These are phyloP conservation scores for Drechslera avenae DNA, from an alignment of 2,329 filamentous ascomycete species.

Conservation along the genomic window DNA sequence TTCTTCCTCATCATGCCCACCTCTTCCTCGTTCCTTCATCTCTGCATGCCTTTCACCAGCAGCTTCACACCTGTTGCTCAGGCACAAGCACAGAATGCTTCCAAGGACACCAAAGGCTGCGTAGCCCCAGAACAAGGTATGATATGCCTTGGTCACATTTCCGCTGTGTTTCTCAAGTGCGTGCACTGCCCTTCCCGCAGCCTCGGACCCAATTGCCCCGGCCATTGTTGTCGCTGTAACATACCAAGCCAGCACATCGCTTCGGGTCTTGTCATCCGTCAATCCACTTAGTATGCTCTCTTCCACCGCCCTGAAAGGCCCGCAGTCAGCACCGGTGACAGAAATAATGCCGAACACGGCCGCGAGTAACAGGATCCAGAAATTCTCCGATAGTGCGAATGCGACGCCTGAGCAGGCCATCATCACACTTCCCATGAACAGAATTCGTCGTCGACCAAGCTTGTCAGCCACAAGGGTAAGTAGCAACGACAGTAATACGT, in stretches of 20 bases:
- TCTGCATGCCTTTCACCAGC: slow-evolving; percentile 37
- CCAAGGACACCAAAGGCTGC: slow-evolving; percentile 50
- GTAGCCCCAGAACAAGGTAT: slow-evolving; percentile 52
- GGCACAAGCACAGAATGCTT: slow-evolving; percentile 43
- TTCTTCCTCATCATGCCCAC: slow-evolving; percentile 35
- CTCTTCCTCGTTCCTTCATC: slow-evolving; percentile 29
- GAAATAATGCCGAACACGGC: slow-evolving; percentile 49
- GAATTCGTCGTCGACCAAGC: slow-evolving; percentile 42
- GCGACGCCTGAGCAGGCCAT: slow-evolving; percentile 45
- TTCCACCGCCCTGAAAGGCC: slow-evolving; percentile 45
- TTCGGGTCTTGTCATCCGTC: slow-evolving; percentile 42
- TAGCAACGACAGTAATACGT: slow-evolving; percentile 44
- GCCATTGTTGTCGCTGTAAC: slow-evolving; percentile 46
- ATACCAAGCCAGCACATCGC: slow-evolving; percentile 50
- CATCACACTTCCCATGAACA: slow-evolving; percentile 45
- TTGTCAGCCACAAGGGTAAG: slow-evolving; percentile 49
- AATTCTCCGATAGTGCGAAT: slow-evolving; percentile 46
- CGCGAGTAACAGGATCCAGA: slow-evolving; percentile 45
- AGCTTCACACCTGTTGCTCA: slow-evolving; percentile 51
- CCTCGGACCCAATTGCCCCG: slow-evolving; percentile 41
- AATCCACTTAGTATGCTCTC: slow-evolving; percentile 46
- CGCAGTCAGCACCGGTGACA: slow-evolving; percentile 44
- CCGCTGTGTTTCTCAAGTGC: slow-evolving; percentile 48
- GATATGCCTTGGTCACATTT: slow-evolving; percentile 46
- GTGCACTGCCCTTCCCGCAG: slow-evolving; percentile 50